Conservation (phyloP, 352 stramenopile genomes). For the Phytophthora cajani region DNA sequence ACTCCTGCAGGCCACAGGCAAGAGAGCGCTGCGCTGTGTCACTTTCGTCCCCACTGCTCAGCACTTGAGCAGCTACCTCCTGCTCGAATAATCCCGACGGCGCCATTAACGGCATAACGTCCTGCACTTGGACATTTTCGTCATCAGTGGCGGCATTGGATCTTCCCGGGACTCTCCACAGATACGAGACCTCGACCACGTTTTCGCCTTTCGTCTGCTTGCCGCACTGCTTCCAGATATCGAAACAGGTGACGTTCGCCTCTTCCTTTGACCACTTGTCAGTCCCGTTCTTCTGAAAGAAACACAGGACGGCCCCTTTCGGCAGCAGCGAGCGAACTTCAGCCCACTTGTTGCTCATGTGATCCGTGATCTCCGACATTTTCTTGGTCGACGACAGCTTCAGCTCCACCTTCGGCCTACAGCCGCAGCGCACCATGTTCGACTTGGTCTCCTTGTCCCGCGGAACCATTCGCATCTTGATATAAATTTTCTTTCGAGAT, state of each 20-base stretch:
- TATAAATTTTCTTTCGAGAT: constrained; percentile 76
- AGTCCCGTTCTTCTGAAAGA: constrained; percentile 59
- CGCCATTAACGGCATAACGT: constrained; percentile 31
- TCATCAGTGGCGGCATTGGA: constrained; percentile 1
- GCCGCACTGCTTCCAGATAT: constrained; percentile 76
- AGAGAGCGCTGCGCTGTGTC: constrained; percentile 32
- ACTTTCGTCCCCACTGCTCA: constrained; percentile 32
- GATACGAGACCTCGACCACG: constrained; percentile 76
- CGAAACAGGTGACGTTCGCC: constrained; percentile 64
- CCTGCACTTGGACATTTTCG: constrained; percentile 21
- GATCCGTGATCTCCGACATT: constrained; percentile 73
- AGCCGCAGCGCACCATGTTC: constrained; percentile 51
- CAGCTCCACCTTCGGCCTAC: constrained; percentile 81
- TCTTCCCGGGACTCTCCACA: constrained; percentile 42
- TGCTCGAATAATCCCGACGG: constrained; percentile 36
- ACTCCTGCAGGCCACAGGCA: constrained; percentile 43
- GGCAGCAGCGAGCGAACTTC: constrained; percentile 45
- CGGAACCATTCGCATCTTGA: constrained; percentile 86
- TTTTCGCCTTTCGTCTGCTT: constrained; percentile 70
- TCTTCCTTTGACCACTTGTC: constrained; percentile 54
- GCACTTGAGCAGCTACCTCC: constrained; percentile 22
- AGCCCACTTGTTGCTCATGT: constrained; percentile 83
- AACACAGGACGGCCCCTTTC: constrained; percentile 47
- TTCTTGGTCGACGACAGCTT: constrained; percentile 83
- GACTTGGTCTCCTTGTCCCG: constrained; percentile 67